These are phyloP conservation scores for Emergomyces pasteurianus DNA, from an alignment of 2,329 filamentous ascomycete species.

Conservation along the genomic window DNA sequence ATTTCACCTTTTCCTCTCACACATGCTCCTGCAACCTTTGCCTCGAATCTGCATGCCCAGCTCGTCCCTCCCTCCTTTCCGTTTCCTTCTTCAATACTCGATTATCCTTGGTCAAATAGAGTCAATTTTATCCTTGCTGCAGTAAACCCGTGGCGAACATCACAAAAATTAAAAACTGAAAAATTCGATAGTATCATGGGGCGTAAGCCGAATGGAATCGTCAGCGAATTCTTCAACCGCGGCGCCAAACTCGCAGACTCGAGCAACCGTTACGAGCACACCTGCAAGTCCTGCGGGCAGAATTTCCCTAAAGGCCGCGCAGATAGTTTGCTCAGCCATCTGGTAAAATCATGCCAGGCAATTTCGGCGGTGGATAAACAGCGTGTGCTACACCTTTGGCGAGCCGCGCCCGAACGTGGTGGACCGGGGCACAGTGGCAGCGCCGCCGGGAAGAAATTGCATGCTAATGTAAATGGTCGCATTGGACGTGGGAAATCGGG, in stretches of 20 bases:
- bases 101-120: not conserved
- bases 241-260: slow-evolving; percentile 78
- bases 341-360: slow-evolving; percentile 76
- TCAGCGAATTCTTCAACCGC: slow-evolving; percentile 78
- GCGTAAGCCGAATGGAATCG: slow-evolving; percentile 70
- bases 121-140: not conserved
- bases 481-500: slow-evolving; percentile 25
- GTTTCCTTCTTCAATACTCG: not conserved
- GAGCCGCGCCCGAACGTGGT: slow-evolving; percentile 51
- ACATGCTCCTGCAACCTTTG: not conserved
- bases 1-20: not conserved
- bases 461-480: slow-evolving; percentile 18
- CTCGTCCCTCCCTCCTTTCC: not conserved
- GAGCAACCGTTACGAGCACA: slow-evolving; percentile 85
- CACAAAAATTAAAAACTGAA: not conserved
- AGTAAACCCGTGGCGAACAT: slow-evolving; percentile 14
- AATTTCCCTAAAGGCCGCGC: slow-evolving; percentile 82
- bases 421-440: slow-evolving; percentile 12
- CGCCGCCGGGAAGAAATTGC: slow-evolving; percentile 2
- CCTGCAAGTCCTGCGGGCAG: slow-evolving; percentile 77
- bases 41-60: no score
- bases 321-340: slow-evolving; percentile 67
- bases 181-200: no score
- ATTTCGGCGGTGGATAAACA: slow-evolving; percentile 63
- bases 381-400: slow-evolving; percentile 59